Base-by-base conservation (phyloP, 202 grass and related monocot species). In the Bolboschoenoplectus hybrid region DNA sequence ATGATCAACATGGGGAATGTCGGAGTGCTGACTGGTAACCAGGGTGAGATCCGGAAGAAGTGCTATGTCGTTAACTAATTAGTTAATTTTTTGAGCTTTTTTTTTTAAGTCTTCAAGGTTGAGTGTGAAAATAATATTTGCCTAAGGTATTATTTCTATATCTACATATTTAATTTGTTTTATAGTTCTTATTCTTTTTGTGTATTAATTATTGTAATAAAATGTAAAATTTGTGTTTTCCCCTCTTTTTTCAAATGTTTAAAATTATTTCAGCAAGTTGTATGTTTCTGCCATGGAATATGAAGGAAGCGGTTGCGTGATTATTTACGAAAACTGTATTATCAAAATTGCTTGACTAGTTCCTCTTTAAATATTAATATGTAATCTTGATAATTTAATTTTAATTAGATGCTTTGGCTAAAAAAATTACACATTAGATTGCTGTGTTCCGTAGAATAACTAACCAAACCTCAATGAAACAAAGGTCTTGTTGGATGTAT, bases 21-120 rank as follows among this genome's bases (percentile, higher is more conserved):
- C 36, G 70, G 12, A 34, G 89, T 92, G 86, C 90, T 97, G 83
- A 97, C 95, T 49, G 92, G 95, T 3, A 63, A 8, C 56, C 82
- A 91, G 68, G 95, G 95, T 12, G 92, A 97, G 92, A 90, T 97
- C 88, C 93, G 95, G 86, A 93, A 93, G 89, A 97, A 89, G 86
- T 97, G 95, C 80, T 83, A 41, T 40, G 80, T 91, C 1, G 65
- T 85, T 36, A 97, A 97, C n/a, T 96, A 82, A 68, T 14, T 67
- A 10, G 2, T 70, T 2, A 51, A 44, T 34, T 50, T 12, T 34
- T 71, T 20, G 5, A 7, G 13, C 0, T 44, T 35, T 55, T 87
- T 7, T 50, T 12, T 41, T 70, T 9, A n/a, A 17, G 47, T 43
- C 16, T 73, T 34, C 1, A 5, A 85, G 67, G 20, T 82, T 82